Evolutionary conservation across 306 rosid genomes (phyloP).

Genomic region (Argentina anserina): DNA sequence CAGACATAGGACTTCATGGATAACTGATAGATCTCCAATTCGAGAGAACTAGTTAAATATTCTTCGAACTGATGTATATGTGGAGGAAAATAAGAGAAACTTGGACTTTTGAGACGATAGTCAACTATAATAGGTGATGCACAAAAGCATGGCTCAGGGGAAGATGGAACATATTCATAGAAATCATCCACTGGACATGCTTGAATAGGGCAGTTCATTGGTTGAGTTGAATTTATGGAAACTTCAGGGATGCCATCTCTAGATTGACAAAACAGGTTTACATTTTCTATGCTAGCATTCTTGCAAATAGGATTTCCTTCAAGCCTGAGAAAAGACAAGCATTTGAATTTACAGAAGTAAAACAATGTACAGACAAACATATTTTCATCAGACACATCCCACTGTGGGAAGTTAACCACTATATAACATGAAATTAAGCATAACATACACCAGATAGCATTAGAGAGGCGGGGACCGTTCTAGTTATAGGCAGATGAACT

Average conservation of each 20-base stretch:
- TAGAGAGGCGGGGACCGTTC: background rate
- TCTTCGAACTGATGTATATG: conserved; percentile 25
- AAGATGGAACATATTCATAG: conserved; percentile 55
- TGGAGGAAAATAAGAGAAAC: conserved; percentile 77
- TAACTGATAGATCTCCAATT: conserved; percentile 48
- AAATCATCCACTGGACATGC: conserved; percentile 55
- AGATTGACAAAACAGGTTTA: conserved; percentile 48
- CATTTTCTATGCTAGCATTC: conserved; percentile 33
- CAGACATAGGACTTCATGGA: conserved; percentile 49
- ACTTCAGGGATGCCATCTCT: conserved; percentile 18
- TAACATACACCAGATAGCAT: background rate
- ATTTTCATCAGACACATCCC: conserved; percentile 3
- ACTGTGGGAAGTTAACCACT: background rate
- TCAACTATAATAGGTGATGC: conserved; percentile 71
- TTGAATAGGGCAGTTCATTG: conserved; percentile 28
- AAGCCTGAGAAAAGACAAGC: conserved; percentile 49
- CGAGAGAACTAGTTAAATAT: conserved; percentile 44
- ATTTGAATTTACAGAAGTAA: conserved; percentile 7
- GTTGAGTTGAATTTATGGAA: conserved; percentile 24
- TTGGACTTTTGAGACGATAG: conserved; percentile 90
- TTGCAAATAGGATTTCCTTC: conserved; percentile 78
- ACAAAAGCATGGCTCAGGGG: conserved; percentile 60
- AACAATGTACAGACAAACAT: conserved; percentile 11
- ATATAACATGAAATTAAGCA: background rate
- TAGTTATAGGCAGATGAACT: background rate